These are phyloP conservation scores for Cucumis melo DNA, from an alignment of 306 rosid genomes.

Conservation along the genomic window DNA sequence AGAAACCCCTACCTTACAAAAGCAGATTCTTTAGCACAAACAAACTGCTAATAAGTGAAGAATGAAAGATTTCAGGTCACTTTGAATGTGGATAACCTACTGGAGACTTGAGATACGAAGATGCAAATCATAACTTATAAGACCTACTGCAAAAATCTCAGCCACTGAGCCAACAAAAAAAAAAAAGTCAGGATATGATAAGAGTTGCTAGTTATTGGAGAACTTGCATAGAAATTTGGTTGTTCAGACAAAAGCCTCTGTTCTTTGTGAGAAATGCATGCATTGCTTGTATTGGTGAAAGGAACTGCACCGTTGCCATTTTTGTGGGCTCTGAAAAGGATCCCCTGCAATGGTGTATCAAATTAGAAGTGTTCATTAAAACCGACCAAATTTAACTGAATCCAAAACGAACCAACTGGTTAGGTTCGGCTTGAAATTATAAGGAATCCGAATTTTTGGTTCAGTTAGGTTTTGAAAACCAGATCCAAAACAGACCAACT, in stretches of 20 bases:
- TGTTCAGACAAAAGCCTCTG: conserved; percentile 45
- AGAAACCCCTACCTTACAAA: background rate
- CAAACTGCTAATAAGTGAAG: background rate
- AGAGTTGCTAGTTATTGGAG: conserved; percentile 33
- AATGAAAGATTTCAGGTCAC: background rate
- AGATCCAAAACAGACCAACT: too few relatives aligned
- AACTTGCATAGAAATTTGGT: conserved; percentile 37
- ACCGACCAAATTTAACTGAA: too few relatives aligned
- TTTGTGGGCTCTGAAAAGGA: conserved; percentile 18
- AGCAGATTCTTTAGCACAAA: background rate
- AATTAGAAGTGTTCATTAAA: too few relatives aligned
- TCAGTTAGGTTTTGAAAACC: too few relatives aligned
- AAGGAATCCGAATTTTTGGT: too few relatives aligned
- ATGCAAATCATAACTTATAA: background rate
- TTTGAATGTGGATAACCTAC: background rate
- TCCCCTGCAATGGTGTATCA: conserved; percentile 26
- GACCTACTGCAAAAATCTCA: background rate
- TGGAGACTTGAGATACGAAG: background rate
- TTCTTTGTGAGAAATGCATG: conserved; percentile 49
- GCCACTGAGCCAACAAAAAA: background rate
- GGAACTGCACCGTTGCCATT: conserved; percentile 40
- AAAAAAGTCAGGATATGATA: background rate
- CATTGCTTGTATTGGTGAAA: conserved; percentile 49
- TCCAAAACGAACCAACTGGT: too few relatives aligned
- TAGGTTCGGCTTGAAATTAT: too few relatives aligned